Evolutionary conservation across 164 flowering plant genomes (phyloP).

Genomic region (Vitis rupestris): DNA sequence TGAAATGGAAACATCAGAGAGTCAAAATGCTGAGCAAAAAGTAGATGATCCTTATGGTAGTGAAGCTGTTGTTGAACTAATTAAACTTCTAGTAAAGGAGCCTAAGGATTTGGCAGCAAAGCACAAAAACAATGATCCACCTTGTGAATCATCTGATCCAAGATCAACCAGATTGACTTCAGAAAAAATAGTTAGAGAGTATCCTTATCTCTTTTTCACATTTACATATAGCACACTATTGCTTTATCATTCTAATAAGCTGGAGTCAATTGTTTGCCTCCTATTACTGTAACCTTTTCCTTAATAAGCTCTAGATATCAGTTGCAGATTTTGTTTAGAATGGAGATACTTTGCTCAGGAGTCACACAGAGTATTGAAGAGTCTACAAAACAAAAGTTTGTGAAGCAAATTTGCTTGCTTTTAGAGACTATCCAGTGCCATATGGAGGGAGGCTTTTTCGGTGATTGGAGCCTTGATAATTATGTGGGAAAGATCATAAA

Average conservation of each 20-base stretch:
- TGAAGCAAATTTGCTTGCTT: slow-evolving; percentile 77
- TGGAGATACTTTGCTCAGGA: slow-evolving; percentile 81
- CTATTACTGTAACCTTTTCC: slow-evolving; percentile 32
- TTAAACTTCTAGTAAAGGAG: slow-evolving; percentile 48
- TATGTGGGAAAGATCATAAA: slow-evolving; percentile 69
- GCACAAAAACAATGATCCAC: slow-evolving; percentile 29
- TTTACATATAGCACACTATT: background rate
- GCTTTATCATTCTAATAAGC: background rate
- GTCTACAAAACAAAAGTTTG: slow-evolving; percentile 56
- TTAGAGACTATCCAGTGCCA: slow-evolving; percentile 71
- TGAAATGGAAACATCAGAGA: slow-evolving; percentile 27
- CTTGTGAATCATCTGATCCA: slow-evolving; percentile 25
- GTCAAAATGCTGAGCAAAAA: slow-evolving; percentile 17
- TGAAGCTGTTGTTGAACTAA: slow-evolving; percentile 39
- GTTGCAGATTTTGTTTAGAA: slow-evolving; percentile 86
- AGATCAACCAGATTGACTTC: slow-evolving; percentile 24
- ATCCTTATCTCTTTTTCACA: slow-evolving; percentile 42
- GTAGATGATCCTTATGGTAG: slow-evolving; percentile 22
- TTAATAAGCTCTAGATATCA: slow-evolving; percentile 65
- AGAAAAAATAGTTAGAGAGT: slow-evolving; percentile 67
- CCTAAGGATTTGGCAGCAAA: slow-evolving; percentile 64
- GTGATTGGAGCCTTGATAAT: slow-evolving; percentile 68
- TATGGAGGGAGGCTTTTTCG: slow-evolving; percentile 78
- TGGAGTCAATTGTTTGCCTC: background rate
- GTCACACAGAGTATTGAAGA: slow-evolving; percentile 39